phyloP scores from a whole-genome alignment of 2,329 filamentous ascomycete genomes.

The Diaporthe velutina region DNA sequence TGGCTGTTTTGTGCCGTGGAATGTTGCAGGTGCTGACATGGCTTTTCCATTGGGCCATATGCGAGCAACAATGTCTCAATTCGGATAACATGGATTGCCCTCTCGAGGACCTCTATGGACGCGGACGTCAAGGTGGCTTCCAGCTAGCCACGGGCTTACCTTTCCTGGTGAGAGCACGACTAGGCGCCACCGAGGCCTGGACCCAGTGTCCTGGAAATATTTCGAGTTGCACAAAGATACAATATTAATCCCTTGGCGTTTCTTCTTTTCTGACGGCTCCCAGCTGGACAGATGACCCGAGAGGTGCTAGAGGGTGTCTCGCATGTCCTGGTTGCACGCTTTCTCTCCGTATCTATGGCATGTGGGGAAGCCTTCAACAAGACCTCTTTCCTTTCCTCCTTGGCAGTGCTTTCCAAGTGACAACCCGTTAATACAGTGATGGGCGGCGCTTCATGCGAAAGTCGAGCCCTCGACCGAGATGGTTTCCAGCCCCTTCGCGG shows the following conservation, averaged over 20 bases:
- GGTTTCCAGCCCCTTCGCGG: constrained; percentile 13
- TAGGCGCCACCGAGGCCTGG: background rate
- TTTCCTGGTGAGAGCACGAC: background rate
- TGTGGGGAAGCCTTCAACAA: background rate
- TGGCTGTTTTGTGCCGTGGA: background rate
- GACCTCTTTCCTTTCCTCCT: background rate
- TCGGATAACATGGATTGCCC: constrained; percentile 10
- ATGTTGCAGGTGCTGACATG: background rate
- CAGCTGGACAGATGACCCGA: constrained; percentile 12
- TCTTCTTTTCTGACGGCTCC: background rate
- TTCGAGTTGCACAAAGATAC: constrained; percentile 23
- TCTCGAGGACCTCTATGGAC: background rate
- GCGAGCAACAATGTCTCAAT: constrained; percentile 15
- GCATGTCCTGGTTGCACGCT: background rate
- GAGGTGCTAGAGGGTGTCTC: no score
- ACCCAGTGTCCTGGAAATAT: background rate
- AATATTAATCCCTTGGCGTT: constrained; percentile 11
- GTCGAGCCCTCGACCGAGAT: constrained; percentile 15
- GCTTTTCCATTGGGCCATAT: background rate
- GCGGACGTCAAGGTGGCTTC: background rate
- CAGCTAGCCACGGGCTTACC: background rate
- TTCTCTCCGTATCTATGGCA: background rate
- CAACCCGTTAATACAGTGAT: background rate
- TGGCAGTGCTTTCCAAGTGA: background rate
- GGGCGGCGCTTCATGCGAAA: background rate